phyloP scores from a whole-genome alignment of 2,329 filamentous ascomycete species.

The Colletotrichum kahawae region DNA sequence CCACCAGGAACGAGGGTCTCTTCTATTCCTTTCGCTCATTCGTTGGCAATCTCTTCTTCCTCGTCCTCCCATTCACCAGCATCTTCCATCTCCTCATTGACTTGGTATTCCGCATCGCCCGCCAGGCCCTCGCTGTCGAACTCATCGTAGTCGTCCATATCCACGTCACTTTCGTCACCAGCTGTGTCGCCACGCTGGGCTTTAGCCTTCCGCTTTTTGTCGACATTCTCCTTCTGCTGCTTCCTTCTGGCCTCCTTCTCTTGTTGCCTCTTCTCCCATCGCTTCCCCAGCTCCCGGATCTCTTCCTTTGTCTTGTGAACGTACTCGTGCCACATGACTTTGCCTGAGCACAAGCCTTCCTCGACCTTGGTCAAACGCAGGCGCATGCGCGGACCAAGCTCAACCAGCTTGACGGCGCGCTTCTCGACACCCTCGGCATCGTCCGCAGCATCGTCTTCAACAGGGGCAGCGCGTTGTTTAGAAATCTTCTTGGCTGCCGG shows the following conservation, averaged over 20 bases:
- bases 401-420: slow-evolving; percentile 87
- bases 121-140: slow-evolving; percentile 57
- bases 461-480: slow-evolving; percentile 54
- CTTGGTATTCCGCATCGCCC: slow-evolving; percentile 54
- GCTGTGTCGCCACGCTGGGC: slow-evolving; percentile 39
- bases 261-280: slow-evolving; percentile 77
- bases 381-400: slow-evolving; percentile 89
- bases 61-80: slow-evolving; percentile 60
- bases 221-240: slow-evolving; percentile 88
- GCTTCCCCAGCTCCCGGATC: slow-evolving; percentile 77
- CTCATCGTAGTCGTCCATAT: slow-evolving; percentile 50
- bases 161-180: slow-evolving; percentile 40
- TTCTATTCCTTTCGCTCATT: slow-evolving; percentile 11
- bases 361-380: slow-evolving; percentile 94
- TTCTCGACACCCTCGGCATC: slow-evolving; percentile 73
- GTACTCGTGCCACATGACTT: slow-evolving; percentile 97
- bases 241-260: slow-evolving; percentile 84
- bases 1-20: not conserved
- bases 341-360: slow-evolving; percentile 87
- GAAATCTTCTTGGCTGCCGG: slow-evolving; percentile 62
- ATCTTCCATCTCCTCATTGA: slow-evolving; percentile 54
- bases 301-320: slow-evolving; percentile 84
- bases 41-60: slow-evolving; percentile 43
- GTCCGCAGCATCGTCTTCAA: slow-evolving; percentile 48
- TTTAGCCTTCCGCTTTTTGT: slow-evolving; percentile 73